Base-by-base conservation (phyloP, 164 flowering plant species). In the Sedum album region DNA sequence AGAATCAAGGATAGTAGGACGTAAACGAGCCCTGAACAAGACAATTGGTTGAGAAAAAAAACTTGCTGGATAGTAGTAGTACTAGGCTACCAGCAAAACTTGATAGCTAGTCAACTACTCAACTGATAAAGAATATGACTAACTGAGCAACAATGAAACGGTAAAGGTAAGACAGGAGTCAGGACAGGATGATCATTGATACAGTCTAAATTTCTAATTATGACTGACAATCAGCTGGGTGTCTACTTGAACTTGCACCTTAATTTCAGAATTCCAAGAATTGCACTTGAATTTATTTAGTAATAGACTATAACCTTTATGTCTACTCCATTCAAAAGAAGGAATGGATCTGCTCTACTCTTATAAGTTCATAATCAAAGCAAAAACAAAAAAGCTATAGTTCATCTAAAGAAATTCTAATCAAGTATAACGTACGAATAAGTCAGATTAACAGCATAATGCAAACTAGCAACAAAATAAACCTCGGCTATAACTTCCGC, bases 401-500 rank as follows among this genome's bases (percentile, higher is more conserved):
- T 5, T 49, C 60, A 53, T 28, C 26, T 53, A 53, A 53, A 23
- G 60, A 13, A 25, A 53, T 8, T 21, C 9, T 13, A 23, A 53
- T 46, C 28, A 23, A 21, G 28, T 21, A 21, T 21, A 53, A 8
- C 3, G 28, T 28, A 53, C 55, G 5, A 7, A n/a, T 1, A 20
- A 49, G 3, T n/a, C 1, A 25, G 5, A 57, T 30, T 57, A 57
- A 57, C 31, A 11, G 33, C 62, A 28, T 26, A 33, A 13, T 30
- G 20, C 62, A 57, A 28, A 15, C 31, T 57, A 13, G 33, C 6
- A 28, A 9, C 5, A 44, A 65, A 36, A 10, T 77, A 68, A 68
- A 87, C 97, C 93, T 88, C 91, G 11, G 90, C 88, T 69, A 89
- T 65, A 73, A 89, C 68, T 76, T 88, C 86, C 6, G 85, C 86